Percentiles rank a stretch among this genome's conserved stretches.
phyloP scores from a whole-genome alignment of 495 filamentous ascomycete genomes.

The Immersiella caudata region DNA sequence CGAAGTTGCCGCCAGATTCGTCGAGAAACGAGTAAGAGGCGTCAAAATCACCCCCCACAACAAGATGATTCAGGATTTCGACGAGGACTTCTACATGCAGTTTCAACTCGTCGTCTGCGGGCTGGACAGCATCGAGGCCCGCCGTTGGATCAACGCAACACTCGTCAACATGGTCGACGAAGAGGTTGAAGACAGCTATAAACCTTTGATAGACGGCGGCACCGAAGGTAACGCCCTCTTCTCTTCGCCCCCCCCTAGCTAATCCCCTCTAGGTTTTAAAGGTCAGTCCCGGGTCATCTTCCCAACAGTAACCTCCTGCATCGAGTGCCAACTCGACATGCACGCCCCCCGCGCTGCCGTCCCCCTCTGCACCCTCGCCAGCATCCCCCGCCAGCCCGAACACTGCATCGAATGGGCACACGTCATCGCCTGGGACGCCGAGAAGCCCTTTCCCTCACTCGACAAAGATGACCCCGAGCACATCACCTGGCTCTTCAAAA shows the following conservation, averaged over 20 bases:
- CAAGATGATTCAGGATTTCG: conserved; percentile 95
- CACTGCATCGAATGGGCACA: conserved; percentile 99
- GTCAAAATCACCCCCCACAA: conserved; percentile 93
- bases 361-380: conserved; percentile 94
- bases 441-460: conserved; percentile 65
- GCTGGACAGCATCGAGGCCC: conserved; percentile 95
- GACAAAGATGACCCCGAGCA: conserved; percentile 98
- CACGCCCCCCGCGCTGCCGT: conserved; percentile 92
- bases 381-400: conserved; percentile 94
- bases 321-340: conserved; percentile 98
- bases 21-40: conserved; percentile 83
- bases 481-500: conserved; percentile 94
- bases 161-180: conserved; percentile 84
- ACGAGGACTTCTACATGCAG: conserved; percentile 97
- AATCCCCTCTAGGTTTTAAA: conserved; percentile 73
- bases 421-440: conserved; percentile 70
- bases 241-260: not conserved
- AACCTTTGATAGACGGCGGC: conserved; percentile 93
- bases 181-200: conserved; percentile 72
- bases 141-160: conserved; percentile 97
- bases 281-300: conserved; percentile 93
- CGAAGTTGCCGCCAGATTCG: conserved; percentile 87
- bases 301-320: conserved; percentile 89
- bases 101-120: conserved; percentile 94
- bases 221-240: conserved; percentile 61